phyloP scores from a whole-genome alignment of 108 stramenopile species.

The Nannochloropsis granulata region DNA sequence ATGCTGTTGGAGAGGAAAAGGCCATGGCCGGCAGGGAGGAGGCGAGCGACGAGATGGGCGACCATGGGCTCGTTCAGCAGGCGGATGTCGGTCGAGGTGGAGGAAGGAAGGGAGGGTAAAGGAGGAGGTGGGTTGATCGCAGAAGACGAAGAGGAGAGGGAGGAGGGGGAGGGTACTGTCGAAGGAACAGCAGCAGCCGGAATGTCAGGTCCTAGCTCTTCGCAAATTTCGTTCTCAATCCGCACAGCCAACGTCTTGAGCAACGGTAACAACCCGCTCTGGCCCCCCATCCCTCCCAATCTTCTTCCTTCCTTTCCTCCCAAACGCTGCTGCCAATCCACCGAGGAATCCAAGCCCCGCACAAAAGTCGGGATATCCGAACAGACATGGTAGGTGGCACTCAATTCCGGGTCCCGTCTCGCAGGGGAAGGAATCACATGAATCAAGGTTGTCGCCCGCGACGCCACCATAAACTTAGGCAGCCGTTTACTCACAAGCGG shows the following conservation, averaged over 20 bases:
- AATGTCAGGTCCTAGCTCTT: neutral
- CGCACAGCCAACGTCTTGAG: neutral
- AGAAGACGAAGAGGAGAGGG: neutral
- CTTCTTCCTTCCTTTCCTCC: neutral
- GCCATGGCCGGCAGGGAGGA: constrained; percentile 31
- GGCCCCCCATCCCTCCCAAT: neutral
- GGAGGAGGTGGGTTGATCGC: neutral
- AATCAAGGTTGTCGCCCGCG: neutral
- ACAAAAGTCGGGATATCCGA: neutral
- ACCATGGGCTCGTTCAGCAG: constrained; percentile 63
- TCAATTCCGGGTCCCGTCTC: constrained; percentile 5
- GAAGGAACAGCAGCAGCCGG: neutral
- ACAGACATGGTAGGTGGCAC: neutral
- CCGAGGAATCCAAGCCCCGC: neutral
- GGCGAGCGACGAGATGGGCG: constrained; percentile 46
- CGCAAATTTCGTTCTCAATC: neutral
- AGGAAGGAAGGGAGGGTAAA: neutral
- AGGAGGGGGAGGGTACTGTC: neutral
- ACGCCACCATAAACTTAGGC: constrained; percentile 5
- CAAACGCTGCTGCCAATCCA: neutral
- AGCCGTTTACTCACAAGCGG: constrained; percentile 66
- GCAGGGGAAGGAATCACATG: neutral
- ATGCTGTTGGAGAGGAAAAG: constrained; percentile 77
- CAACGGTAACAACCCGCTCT: neutral
- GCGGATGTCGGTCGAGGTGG: neutral